These are phyloP conservation scores for Aureobasidium sp. DNA, from an alignment of 2,329 filamentous ascomycete species.

Conservation along the genomic window DNA sequence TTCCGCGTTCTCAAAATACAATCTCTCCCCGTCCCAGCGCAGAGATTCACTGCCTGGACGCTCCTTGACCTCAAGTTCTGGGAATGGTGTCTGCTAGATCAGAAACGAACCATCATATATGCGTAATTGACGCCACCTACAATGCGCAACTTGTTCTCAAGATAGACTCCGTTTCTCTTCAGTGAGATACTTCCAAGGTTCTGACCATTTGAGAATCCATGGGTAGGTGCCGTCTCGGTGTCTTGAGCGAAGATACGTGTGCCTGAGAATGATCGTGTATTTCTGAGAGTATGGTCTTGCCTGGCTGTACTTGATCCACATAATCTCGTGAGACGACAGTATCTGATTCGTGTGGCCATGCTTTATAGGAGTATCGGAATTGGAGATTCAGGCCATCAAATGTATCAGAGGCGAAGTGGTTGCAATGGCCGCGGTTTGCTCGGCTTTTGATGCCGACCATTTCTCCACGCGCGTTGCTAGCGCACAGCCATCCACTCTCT, in stretches of 20 bases:
- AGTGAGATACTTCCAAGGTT: background rate
- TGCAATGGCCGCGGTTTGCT: no score
- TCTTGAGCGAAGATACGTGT: background rate
- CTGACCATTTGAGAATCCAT: background rate
- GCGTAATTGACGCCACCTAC: background rate
- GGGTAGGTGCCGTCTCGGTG: background rate
- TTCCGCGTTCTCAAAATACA: conserved; percentile 3
- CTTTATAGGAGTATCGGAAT: no score
- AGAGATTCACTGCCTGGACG: background rate
- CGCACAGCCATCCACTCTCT: no score
- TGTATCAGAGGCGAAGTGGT: no score
- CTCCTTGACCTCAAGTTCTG: background rate
- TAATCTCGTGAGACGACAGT: no score
- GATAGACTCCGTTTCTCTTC: background rate
- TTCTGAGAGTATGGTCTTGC: background rate
- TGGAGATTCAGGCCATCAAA: no score
- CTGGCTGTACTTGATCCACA: no score
- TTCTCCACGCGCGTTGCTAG: no score
- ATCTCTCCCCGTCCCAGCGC: conserved; percentile 7
- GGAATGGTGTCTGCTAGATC: background rate
- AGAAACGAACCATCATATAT: background rate
- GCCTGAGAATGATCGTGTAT: background rate
- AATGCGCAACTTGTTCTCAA: background rate
- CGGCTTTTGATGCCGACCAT: no score
- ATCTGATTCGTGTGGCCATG: no score